Percentiles rank a stretch among this genome's conserved stretches.
Conservation (phyloP, 306 rosid genomes). For the Cucurbita pepo region DNA sequence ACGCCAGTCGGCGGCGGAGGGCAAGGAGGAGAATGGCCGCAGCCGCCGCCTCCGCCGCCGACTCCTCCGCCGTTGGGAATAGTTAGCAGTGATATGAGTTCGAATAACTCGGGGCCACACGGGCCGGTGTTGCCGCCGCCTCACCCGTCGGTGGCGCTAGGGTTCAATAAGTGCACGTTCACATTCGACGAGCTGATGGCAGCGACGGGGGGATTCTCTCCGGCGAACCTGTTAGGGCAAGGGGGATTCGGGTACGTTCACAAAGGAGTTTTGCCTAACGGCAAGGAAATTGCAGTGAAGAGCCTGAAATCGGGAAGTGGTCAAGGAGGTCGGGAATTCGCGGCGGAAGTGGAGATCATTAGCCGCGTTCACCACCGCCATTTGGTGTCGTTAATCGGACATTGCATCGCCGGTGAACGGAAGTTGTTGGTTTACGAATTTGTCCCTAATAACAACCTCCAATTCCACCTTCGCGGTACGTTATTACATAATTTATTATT, state of each 20-base stretch:
- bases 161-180: conserved; percentile 59
- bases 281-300: conserved; percentile 78
- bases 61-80: background rate
- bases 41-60: background rate
- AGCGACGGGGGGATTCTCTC: conserved; percentile 49
- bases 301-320: conserved; percentile 49
- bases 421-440: conserved; percentile 63
- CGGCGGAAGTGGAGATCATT: conserved; percentile 67
- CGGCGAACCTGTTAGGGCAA: conserved; percentile 41
- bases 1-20: conserved; percentile 14
- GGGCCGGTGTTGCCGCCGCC: conserved; percentile 58
- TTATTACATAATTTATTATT: too few species aligned
- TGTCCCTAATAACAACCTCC: conserved; percentile 68
- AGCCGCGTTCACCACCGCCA: conserved; percentile 94
- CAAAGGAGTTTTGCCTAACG: conserved; percentile 72
- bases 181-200: conserved; percentile 39
- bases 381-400: conserved; percentile 80
- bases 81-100: conserved; percentile 24
- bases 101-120: conserved; percentile 38
- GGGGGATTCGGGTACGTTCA: conserved; percentile 83
- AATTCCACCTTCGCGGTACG: conserved; percentile 68
- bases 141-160: conserved; percentile 53
- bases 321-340: conserved; percentile 67
- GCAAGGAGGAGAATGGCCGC: conserved; percentile 16
- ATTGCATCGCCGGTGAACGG: conserved; percentile 28